Evolutionary conservation across 352 stramenopile genomes (phyloP).

Genomic region (Globisporangium parvum): DNA sequence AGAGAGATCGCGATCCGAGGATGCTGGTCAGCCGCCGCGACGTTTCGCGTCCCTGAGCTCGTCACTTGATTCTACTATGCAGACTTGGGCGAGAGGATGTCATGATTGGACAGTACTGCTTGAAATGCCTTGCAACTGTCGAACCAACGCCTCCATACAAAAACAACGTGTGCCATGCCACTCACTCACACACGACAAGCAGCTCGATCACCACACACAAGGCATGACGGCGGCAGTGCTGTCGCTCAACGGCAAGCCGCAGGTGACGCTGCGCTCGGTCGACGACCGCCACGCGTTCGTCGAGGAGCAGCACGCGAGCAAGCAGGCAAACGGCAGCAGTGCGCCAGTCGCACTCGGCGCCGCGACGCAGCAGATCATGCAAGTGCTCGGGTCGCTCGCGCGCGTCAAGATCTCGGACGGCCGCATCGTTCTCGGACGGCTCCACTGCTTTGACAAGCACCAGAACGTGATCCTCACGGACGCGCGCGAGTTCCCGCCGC

Average conservation of each 20-base stretch:
- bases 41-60: not conserved
- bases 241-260: constrained; percentile 54
- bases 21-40: not conserved
- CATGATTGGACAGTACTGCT: too few species aligned
- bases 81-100: too few species aligned
- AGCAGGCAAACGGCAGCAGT: not conserved
- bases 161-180: too few species aligned
- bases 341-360: constrained; percentile 20
- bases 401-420: constrained; percentile 70
- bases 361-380: constrained; percentile 51
- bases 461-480: constrained; percentile 79
- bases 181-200: not conserved
- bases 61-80: too few species aligned
- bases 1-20: too few species aligned
- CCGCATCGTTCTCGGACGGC: constrained; percentile 51
- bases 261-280: constrained; percentile 27
- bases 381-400: constrained; percentile 43
- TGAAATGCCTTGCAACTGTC: too few species aligned
- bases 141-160: too few species aligned
- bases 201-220: too few species aligned
- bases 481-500: constrained; percentile 50
- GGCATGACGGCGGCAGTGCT: constrained; percentile 26
- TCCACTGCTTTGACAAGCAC: constrained; percentile 83
- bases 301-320: constrained; percentile 9
- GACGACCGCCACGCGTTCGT: constrained; percentile 14